phyloP scores from a whole-genome alignment of 2,329 filamentous ascomycete genomes.

The Fusarium acutatum region DNA sequence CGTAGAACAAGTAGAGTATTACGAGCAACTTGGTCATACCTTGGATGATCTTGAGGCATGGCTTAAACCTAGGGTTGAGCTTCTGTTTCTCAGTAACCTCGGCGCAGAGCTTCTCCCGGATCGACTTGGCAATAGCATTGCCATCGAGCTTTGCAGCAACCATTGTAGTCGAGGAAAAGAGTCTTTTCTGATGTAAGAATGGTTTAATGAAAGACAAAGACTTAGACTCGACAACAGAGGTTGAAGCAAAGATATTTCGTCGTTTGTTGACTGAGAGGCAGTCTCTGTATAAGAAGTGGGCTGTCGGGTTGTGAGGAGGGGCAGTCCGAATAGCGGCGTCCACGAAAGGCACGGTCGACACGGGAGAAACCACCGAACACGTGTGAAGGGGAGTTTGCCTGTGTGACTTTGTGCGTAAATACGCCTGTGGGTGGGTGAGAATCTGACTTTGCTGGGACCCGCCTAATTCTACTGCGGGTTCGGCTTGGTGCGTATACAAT shows the following conservation, averaged over 20 bases:
- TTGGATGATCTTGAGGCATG: slow-evolving; percentile 93
- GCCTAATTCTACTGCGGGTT: slow-evolving; percentile 27
- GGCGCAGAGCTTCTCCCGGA: slow-evolving; percentile 80
- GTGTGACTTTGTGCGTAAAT: slow-evolving; percentile 23
- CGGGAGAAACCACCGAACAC: slow-evolving; percentile 38
- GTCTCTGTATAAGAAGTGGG: slow-evolving; percentile 33
- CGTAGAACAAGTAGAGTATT: slow-evolving; percentile 5
- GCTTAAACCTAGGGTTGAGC: slow-evolving; percentile 86
- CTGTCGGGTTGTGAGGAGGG: slow-evolving; percentile 35
- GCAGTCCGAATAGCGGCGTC: slow-evolving; percentile 34
- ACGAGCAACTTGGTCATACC: slow-evolving; percentile 59
- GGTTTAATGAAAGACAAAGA: slow-evolving; percentile 7
- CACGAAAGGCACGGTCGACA: slow-evolving; percentile 27
- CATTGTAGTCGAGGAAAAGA: slow-evolving; percentile 72
- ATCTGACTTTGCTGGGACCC: slow-evolving; percentile 34
- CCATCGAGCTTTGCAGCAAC: slow-evolving; percentile 92
- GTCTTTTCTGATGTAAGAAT: slow-evolving; percentile 34
- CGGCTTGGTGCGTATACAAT: slow-evolving; percentile 30
- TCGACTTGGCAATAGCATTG: slow-evolving; percentile 90
- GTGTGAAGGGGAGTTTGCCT: slow-evolving; percentile 25
- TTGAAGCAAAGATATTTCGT: slow-evolving; percentile 25
- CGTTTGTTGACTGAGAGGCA: slow-evolving; percentile 18
- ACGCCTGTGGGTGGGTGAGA: slow-evolving; percentile 22
- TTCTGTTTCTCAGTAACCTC: slow-evolving; percentile 86
- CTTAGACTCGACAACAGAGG: slow-evolving; percentile 20